phyloP scores from a whole-genome alignment of 495 filamentous ascomycete genomes.

The Penicillium cosmopolitanum region DNA sequence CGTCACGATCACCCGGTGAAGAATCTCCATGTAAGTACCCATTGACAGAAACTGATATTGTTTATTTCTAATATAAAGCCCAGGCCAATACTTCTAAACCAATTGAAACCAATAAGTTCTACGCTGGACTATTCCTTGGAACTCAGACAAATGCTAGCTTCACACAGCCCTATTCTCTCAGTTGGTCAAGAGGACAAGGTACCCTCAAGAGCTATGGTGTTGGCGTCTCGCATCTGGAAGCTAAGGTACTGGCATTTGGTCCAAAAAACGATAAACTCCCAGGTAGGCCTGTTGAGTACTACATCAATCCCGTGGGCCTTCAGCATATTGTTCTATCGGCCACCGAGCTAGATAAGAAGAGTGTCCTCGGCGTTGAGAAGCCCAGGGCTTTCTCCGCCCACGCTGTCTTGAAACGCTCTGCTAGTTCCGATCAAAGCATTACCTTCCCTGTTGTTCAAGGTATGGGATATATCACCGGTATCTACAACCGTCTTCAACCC shows the following conservation, averaged over 20 bases:
- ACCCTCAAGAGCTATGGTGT: slow-evolving; percentile 74
- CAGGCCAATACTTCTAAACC: slow-evolving; percentile 52
- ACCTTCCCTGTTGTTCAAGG: slow-evolving; percentile 88
- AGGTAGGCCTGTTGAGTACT: slow-evolving; percentile 68
- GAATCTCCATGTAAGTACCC: slow-evolving; percentile 46
- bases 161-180: slow-evolving; percentile 83
- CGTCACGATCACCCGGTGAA: slow-evolving; percentile 57
- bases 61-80: not conserved
- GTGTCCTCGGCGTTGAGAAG: slow-evolving; percentile 63
- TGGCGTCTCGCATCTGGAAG: slow-evolving; percentile 71
- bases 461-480: slow-evolving; percentile 81
- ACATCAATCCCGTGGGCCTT: slow-evolving; percentile 80
- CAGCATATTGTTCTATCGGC: slow-evolving; percentile 82
- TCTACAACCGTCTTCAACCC: slow-evolving; percentile 73
- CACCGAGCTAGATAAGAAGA: slow-evolving; percentile 63
- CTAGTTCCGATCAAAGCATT: slow-evolving; percentile 57
- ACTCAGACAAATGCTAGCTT: slow-evolving; percentile 71
- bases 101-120: slow-evolving; percentile 88
- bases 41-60: not conserved
- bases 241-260: slow-evolving; percentile 66
- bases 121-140: slow-evolving; percentile 84
- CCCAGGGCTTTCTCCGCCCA: slow-evolving; percentile 72
- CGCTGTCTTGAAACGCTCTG: slow-evolving; percentile 62
- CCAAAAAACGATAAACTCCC: slow-evolving; percentile 49
- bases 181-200: slow-evolving; percentile 74